Conservation (phyloP, 768 basidiomycete species). For the Crepidotus variabilis region DNA sequence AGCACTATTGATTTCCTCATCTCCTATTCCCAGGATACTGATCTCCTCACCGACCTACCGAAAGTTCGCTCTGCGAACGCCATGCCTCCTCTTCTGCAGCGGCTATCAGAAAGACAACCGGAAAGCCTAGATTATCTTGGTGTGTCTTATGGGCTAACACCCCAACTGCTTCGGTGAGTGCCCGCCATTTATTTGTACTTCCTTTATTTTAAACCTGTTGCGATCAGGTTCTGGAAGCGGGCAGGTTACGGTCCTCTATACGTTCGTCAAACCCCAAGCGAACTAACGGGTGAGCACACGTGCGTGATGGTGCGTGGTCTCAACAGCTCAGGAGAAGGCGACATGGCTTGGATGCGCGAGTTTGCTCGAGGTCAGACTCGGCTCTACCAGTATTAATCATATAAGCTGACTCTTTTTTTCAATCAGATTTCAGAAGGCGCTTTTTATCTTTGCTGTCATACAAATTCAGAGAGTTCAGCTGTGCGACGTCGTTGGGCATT, state of each 20-base stretch:
- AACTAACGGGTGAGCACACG: constrained; percentile 94
- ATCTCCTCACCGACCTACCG: constrained; percentile 76
- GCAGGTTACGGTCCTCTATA: constrained; percentile 90
- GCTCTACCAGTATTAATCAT: too few species aligned
- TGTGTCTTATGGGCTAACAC: constrained; percentile 92
- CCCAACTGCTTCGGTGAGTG: constrained; percentile 68
- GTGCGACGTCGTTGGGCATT: constrained; percentile 81
- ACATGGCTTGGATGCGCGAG: constrained; percentile 81
- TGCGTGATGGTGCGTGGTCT: constrained; percentile 93
- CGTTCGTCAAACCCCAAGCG: constrained; percentile 88
- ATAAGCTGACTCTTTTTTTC: too few species aligned
- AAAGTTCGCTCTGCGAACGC: constrained; percentile 64
- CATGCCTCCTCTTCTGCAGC: constrained; percentile 93
- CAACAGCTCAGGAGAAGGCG: constrained; percentile 57
- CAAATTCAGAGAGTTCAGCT: constrained; percentile 92
- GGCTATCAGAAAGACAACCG: constrained; percentile 85
- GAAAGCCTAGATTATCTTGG: constrained; percentile 92
- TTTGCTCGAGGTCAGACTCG: constrained; percentile 71
- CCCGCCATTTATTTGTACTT: background rate
- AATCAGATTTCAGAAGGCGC: constrained; percentile 83
- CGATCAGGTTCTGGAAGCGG: constrained; percentile 87
- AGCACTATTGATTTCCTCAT: background rate
- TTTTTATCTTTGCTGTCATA: constrained; percentile 89
- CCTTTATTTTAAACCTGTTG: constrained; percentile 1
- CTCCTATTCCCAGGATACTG: constrained; percentile 22